Evolutionary conservation across 2,329 filamentous ascomycete species (phyloP).

Genomic region (Xylariaceae sp.): DNA sequence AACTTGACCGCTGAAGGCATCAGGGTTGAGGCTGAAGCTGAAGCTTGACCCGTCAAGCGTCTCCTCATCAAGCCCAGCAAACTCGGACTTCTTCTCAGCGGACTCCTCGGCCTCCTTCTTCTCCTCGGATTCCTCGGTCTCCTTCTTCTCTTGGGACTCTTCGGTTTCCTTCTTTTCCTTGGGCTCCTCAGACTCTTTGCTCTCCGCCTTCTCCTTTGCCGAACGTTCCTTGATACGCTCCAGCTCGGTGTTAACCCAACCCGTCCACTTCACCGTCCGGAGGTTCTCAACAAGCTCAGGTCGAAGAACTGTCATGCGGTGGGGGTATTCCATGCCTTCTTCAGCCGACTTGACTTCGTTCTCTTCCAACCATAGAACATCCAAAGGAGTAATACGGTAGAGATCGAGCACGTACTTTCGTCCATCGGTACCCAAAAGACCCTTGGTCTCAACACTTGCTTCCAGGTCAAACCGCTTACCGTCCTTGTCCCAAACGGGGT

Average conservation of each 20-base stretch:
- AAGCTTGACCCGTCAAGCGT: slow-evolving; percentile 84
- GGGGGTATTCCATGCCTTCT: slow-evolving; percentile 63
- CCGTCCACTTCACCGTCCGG: slow-evolving; percentile 77
- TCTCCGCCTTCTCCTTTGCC: slow-evolving; percentile 25
- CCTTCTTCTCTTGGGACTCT: background rate
- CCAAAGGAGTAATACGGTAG: slow-evolving; percentile 88
- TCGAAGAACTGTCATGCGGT: slow-evolving; percentile 91
- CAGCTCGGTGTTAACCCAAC: slow-evolving; percentile 79
- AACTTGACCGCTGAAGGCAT: slow-evolving; percentile 87
- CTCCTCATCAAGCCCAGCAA: slow-evolving; percentile 50
- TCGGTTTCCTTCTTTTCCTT: background rate
- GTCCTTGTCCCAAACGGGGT: slow-evolving; percentile 97
- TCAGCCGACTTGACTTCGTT: slow-evolving; percentile 45
- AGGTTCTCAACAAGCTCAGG: slow-evolving; percentile 85
- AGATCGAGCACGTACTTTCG: slow-evolving; percentile 96
- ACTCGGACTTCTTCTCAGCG: slow-evolving; percentile 26
- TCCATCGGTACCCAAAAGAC: slow-evolving; percentile 91
- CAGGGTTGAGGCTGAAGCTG: slow-evolving; percentile 83
- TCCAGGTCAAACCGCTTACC: slow-evolving; percentile 84
- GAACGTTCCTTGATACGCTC: slow-evolving; percentile 45
- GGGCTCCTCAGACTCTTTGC: slow-evolving; percentile 12
- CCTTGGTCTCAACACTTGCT: slow-evolving; percentile 96
- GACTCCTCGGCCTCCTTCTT: background rate
- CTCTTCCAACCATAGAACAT: slow-evolving; percentile 86
- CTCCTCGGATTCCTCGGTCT: background rate